Conservation (phyloP, 2,329 filamentous ascomycete genomes). For the Penicillium sp. region DNA sequence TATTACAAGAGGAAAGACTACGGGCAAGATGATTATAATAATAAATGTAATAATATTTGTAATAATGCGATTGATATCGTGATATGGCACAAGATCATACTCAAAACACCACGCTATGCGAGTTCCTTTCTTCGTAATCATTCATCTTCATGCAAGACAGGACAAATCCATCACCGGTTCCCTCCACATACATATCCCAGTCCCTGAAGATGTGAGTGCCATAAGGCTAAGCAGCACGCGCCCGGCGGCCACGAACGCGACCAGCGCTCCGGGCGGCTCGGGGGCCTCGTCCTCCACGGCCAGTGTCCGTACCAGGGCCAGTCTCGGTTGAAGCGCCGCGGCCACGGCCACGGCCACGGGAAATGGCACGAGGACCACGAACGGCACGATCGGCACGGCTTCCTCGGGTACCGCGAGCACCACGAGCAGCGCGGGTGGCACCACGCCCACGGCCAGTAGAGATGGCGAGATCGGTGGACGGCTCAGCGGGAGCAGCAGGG, state of each 20-base stretch:
- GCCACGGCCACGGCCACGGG: slow-evolving; percentile 2
- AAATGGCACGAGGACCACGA: neutral
- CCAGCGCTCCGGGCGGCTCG: neutral
- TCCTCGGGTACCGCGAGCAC: neutral
- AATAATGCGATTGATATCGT: too few species aligned
- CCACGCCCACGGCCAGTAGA: neutral
- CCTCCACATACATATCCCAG: neutral
- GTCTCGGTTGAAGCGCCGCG: neutral
- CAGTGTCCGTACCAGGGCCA: neutral
- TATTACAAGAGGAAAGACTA: too few species aligned
- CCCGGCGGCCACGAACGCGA: neutral
- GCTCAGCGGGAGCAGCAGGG: neutral
- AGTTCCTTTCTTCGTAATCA: neutral
- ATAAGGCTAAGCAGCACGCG: neutral
- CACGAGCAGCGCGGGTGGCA: neutral
- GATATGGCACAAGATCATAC: neutral
- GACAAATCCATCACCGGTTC: neutral
- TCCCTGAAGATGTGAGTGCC: neutral
- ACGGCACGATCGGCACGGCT: neutral
- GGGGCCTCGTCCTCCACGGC: neutral
- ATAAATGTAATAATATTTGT: neutral
- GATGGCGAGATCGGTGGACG: neutral
- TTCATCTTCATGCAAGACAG: neutral
- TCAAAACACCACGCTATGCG: slow-evolving; percentile 1
- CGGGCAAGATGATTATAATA: neutral